phyloP scores from a whole-genome alignment of 2,329 filamentous ascomycete genomes.

The Phaeoacremonium minimum region DNA sequence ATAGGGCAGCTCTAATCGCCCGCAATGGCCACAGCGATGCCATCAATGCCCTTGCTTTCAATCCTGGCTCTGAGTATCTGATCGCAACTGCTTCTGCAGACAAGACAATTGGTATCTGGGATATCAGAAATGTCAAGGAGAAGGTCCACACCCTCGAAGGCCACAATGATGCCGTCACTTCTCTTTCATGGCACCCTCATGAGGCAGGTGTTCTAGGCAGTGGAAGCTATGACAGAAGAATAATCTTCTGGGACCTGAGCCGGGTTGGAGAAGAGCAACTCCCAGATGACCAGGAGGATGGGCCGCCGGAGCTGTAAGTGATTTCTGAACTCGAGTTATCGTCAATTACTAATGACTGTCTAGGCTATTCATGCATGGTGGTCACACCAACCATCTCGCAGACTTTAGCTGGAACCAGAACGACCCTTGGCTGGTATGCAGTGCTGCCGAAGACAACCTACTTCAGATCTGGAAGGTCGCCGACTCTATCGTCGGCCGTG shows the following conservation, averaged over 20 bases:
- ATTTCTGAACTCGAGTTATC: not conserved
- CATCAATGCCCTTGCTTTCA: constrained; percentile 94
- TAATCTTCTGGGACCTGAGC: constrained; percentile 95
- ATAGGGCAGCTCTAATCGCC: constrained; percentile 64
- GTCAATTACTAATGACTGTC: not conserved
- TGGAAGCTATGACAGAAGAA: constrained; percentile 85
- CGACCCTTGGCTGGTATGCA: constrained; percentile 94
- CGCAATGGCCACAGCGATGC: constrained; percentile 80
- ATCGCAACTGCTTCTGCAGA: constrained; percentile 92
- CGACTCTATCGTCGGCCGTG: constrained; percentile 74
- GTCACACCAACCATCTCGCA: constrained; percentile 92
- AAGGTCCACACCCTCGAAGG: constrained; percentile 88
- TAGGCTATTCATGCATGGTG: constrained; percentile 96
- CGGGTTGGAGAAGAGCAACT: constrained; percentile 90
- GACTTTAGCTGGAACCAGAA: constrained; percentile 98
- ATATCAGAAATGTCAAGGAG: constrained; percentile 83
- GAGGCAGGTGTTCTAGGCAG: constrained; percentile 87
- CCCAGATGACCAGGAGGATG: constrained; percentile 91
- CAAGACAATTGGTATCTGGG: constrained; percentile 93
- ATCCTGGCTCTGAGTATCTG: constrained; percentile 83
- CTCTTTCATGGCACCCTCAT: constrained; percentile 89
- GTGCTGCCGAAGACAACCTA: constrained; percentile 93
- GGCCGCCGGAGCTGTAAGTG: constrained; percentile 85
- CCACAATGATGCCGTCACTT: constrained; percentile 86
- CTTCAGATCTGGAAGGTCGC: constrained; percentile 92